These are phyloP conservation scores for Phytophthora sp. DNA, from an alignment of 352 stramenopile species.

Conservation along the genomic window DNA sequence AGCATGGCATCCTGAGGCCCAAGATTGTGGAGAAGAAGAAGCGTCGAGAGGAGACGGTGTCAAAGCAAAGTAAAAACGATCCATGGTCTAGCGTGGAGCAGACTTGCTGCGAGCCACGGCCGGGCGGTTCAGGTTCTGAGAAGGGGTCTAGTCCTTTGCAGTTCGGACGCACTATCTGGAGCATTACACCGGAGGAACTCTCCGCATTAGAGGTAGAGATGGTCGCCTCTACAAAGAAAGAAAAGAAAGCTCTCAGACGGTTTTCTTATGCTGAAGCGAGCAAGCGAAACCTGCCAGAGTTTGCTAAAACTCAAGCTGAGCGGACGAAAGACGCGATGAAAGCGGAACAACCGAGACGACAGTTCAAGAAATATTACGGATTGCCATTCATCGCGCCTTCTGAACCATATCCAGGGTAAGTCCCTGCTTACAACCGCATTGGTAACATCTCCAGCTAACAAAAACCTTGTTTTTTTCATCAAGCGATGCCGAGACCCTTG, in stretches of 20 bases:
- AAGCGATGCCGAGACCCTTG: background rate
- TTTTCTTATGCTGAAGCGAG: slow-evolving; percentile 33
- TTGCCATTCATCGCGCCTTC: slow-evolving; percentile 27
- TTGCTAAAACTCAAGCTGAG: background rate
- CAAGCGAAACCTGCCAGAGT: slow-evolving; percentile 17
- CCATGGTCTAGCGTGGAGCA: too few relatives aligned
- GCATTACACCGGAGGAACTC: slow-evolving; percentile 36
- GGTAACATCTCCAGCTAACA: too few relatives aligned
- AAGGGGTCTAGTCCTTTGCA: background rate
- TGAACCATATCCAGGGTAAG: background rate
- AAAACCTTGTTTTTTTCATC: background rate
- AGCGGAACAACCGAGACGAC: background rate
- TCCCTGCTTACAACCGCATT: background rate
- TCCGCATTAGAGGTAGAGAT: slow-evolving; percentile 26
- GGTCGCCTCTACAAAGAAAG: slow-evolving; percentile 1
- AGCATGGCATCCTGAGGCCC: background rate
- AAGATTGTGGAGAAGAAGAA: background rate
- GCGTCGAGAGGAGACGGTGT: background rate
- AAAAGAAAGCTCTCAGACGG: background rate
- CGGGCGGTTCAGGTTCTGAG: too few relatives aligned
- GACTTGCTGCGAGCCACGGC: too few relatives aligned
- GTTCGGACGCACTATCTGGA: slow-evolving; percentile 40
- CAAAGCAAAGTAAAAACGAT: too few relatives aligned
- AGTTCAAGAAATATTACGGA: slow-evolving; percentile 42
- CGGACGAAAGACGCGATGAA: background rate